Evolutionary conservation across 2,329 filamentous ascomycete species (phyloP).

Genomic region (Dothistroma pini): DNA sequence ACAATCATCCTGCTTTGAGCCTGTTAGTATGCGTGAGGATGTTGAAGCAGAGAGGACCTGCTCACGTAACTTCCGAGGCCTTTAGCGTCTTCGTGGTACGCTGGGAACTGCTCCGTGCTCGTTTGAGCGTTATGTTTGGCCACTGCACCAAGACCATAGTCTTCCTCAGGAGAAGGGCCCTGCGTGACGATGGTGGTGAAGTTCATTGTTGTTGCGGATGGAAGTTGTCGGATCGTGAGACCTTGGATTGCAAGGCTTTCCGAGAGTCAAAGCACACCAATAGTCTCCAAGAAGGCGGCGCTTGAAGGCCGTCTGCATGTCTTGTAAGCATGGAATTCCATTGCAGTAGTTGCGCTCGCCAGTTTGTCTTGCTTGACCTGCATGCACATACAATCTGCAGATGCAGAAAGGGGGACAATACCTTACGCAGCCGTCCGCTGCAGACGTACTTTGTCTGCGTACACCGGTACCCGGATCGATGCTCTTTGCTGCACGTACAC

Average conservation of each 20-base stretch:
- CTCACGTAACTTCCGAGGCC: slow-evolving; percentile 33
- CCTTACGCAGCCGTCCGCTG: slow-evolving; percentile 32
- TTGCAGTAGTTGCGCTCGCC: slow-evolving; percentile 25
- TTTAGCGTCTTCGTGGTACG: slow-evolving; percentile 33
- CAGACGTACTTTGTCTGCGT: slow-evolving; percentile 29
- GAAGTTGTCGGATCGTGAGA: slow-evolving; percentile 21
- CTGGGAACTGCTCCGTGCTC: slow-evolving; percentile 33
- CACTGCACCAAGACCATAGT: slow-evolving; percentile 40
- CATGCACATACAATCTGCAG: slow-evolving; percentile 25
- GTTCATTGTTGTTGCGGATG: slow-evolving; percentile 24
- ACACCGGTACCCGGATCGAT: slow-evolving; percentile 16
- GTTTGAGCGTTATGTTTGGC: slow-evolving; percentile 40
- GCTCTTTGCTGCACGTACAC: slow-evolving; percentile 27
- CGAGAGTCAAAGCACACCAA: slow-evolving; percentile 14
- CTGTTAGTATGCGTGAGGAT: slow-evolving; percentile 18
- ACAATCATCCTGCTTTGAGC: slow-evolving; percentile 27
- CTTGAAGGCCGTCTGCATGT: slow-evolving; percentile 30
- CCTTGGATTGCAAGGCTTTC: slow-evolving; percentile 17
- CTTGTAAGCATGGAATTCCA: slow-evolving; percentile 33
- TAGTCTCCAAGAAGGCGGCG: slow-evolving; percentile 12
- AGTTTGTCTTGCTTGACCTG: slow-evolving; percentile 31
- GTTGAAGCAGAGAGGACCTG: slow-evolving; percentile 4
- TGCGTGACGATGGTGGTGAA: slow-evolving; percentile 26
- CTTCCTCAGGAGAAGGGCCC: slow-evolving; percentile 25
- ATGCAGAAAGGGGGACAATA: slow-evolving; percentile 22